Conservation (phyloP, 2,329 filamentous ascomycete species). For the Fusarium cicatricum region DNA sequence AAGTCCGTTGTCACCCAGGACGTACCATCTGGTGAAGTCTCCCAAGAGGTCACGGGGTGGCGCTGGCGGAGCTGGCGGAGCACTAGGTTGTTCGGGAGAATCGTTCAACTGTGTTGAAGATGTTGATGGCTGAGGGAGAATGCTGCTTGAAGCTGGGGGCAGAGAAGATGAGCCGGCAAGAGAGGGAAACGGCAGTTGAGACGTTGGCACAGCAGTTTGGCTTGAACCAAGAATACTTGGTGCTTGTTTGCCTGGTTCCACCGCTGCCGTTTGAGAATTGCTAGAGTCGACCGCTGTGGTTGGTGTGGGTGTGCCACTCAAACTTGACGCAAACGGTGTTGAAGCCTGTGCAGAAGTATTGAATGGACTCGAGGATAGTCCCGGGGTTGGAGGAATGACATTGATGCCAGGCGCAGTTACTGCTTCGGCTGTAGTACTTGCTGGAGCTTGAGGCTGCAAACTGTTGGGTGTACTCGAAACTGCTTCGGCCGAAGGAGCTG, state of each 20-base stretch:
- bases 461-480: constrained; percentile 2
- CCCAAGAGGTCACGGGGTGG: constrained; percentile 54
- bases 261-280: background rate
- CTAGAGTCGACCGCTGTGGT: background rate
- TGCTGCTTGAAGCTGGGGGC: background rate
- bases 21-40: constrained; percentile 63
- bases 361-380: constrained; percentile 20
- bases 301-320: background rate
- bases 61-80: constrained; percentile 16
- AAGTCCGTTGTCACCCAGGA: constrained; percentile 61
- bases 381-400: constrained; percentile 24
- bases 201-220: background rate
- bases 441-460: background rate
- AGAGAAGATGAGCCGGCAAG: constrained; percentile 7
- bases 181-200: constrained; percentile 23
- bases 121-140: constrained; percentile 7
- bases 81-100: constrained; percentile 8
- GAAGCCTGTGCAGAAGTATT: constrained; percentile 14
- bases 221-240: constrained; percentile 2
- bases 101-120: constrained; percentile 2
- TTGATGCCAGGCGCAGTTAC: constrained; percentile 23
- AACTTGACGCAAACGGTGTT: background rate
- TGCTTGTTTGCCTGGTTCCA: constrained; percentile 11
- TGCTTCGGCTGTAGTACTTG: background rate
- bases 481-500: background rate